phyloP scores from a whole-genome alignment of 169 alveolate genomes.

The Plasmodium coatneyi region DNA sequence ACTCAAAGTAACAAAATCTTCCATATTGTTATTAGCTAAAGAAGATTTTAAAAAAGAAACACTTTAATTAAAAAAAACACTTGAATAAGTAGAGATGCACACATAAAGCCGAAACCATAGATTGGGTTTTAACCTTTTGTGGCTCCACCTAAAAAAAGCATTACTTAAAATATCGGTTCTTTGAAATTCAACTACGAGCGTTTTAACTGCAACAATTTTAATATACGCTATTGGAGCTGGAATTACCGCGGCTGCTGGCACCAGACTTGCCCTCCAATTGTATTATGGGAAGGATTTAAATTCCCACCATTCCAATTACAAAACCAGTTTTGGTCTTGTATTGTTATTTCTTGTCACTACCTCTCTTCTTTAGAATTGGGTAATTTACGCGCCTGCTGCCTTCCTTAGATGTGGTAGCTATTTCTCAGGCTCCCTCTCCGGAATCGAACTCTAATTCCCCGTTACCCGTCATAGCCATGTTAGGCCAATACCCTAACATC shows the following conservation, averaged over 20 bases:
- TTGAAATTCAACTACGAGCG: conserved; percentile 89
- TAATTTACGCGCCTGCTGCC: conserved; percentile 97
- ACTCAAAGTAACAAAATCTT: conserved; percentile 82
- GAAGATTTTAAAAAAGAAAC: conserved; percentile 24
- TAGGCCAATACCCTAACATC: conserved; percentile 93
- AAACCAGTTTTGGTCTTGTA: conserved; percentile 84
- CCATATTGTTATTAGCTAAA: conserved; percentile 12
- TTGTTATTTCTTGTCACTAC: conserved; percentile 95
- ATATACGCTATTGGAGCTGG: conserved; percentile 95
- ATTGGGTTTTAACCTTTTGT: not conserved
- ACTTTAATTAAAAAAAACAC: not conserved
- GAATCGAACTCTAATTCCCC: conserved; percentile 96
- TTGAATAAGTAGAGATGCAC: conserved; percentile 71
- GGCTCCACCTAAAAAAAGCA: not conserved
- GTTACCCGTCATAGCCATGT: conserved; percentile 95
- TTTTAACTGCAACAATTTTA: conserved; percentile 93
- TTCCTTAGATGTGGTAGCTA: conserved; percentile 94
- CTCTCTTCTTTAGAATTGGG: conserved; percentile 96
- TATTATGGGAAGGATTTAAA: conserved; percentile 80
- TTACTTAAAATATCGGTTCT: not conserved
- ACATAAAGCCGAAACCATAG: not conserved
- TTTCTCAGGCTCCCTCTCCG: conserved; percentile 97
- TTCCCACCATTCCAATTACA: conserved; percentile 93
- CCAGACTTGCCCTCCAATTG: conserved; percentile 96
- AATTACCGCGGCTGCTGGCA: conserved; percentile 96